A percentile compares a stretch with the other conserved stretches of the same genome.
phyloP scores from a whole-genome alignment of 805 yeast genomes.

The Saccharomyces eubayanus region DNA sequence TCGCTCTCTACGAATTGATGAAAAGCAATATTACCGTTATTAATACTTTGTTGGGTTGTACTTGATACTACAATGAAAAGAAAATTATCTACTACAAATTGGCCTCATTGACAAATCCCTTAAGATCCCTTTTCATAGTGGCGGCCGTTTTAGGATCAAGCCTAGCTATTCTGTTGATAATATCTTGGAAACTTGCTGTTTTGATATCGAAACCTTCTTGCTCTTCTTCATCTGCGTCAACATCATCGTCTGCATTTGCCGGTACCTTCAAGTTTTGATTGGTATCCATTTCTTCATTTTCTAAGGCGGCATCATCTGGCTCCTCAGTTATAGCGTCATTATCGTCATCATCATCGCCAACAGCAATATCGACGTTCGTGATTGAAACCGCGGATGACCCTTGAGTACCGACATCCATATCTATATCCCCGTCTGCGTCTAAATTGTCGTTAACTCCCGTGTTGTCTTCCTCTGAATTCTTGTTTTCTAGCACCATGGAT shows the following conservation, averaged over 20 bases:
- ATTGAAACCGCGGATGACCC: conserved; percentile 3
- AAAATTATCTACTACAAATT: conserved; percentile 8
- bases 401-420: conserved; percentile 13
- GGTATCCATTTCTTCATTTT: conserved; percentile 27
- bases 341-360: conserved; percentile 22
- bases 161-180: conserved; percentile 21
- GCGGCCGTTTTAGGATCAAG: conserved; percentile 21
- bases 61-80: not conserved
- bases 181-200: conserved; percentile 25
- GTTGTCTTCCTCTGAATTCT: conserved; percentile 15
- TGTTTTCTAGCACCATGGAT: conserved; percentile 26
- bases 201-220: conserved; percentile 20
- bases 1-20: not conserved
- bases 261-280: conserved; percentile 24
- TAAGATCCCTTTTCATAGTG: conserved; percentile 12
- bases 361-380: conserved; percentile 4
- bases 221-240: conserved; percentile 15
- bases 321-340: conserved; percentile 29
- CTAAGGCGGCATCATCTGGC: conserved; percentile 25
- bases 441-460: conserved; percentile 18
- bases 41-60: not conserved
- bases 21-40: not conserved
- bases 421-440: conserved; percentile 25
- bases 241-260: conserved; percentile 17
- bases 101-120: conserved; percentile 23